phyloP scores from a whole-genome alignment of 129 eudicot genomes.

The Artemisia argyi region DNA sequence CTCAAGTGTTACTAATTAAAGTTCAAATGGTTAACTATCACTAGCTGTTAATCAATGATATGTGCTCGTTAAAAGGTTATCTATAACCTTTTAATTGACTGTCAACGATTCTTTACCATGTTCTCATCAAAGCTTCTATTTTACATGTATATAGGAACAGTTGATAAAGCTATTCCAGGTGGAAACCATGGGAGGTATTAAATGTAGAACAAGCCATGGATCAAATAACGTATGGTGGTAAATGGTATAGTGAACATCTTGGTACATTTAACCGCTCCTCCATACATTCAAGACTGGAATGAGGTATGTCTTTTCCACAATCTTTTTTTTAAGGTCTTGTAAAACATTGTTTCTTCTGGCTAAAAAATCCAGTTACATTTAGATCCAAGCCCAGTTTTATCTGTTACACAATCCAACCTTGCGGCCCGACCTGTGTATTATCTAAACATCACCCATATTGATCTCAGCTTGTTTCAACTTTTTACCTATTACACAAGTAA shows the following conservation, averaged over 20 bases:
- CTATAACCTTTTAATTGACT: background rate
- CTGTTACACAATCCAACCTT: too few species aligned
- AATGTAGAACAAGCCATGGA: slow-evolving; percentile 98
- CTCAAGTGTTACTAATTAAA: background rate
- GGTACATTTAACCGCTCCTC: slow-evolving; percentile 77
- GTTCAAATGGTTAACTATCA: background rate
- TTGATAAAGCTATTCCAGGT: slow-evolving; percentile 68
- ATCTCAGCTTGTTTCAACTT: too few species aligned
- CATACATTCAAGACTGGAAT: slow-evolving; percentile 60
- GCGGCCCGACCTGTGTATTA: too few species aligned
- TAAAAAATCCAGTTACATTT: background rate
- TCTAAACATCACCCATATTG: too few species aligned
- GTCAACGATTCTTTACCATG: background rate
- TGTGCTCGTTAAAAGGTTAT: too few species aligned
- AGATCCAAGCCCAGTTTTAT: background rate
- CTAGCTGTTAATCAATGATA: too few species aligned
- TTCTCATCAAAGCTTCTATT: background rate
- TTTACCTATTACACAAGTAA: too few species aligned
- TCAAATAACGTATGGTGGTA: slow-evolving; percentile 64
- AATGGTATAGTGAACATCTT: slow-evolving; percentile 90
- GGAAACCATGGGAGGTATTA: slow-evolving; percentile 97
- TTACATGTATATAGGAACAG: slow-evolving; percentile 43
- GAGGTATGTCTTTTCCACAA: slow-evolving; percentile 35
- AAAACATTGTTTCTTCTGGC: background rate
- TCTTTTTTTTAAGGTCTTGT: background rate